Percentiles rank a stretch among this genome's conserved stretches.
phyloP scores from a whole-genome alignment of 2,329 filamentous ascomycete genomes.

The Cercospora sp. region DNA sequence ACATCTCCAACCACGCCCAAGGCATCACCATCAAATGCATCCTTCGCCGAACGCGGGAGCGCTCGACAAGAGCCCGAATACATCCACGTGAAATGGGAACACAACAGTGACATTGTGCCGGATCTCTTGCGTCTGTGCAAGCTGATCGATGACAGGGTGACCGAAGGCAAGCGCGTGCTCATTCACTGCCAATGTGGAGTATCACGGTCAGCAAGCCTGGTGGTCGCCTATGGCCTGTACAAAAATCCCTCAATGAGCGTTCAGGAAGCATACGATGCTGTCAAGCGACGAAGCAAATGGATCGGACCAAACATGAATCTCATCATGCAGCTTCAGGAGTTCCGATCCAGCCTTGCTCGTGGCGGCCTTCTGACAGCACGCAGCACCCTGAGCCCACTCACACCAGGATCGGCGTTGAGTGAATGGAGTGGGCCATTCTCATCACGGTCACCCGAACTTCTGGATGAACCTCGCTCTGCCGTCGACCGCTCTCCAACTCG shows the following conservation, averaged over 20 bases:
- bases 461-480: slow-evolving; percentile 29
- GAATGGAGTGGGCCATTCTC: slow-evolving; percentile 38
- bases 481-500: slow-evolving; percentile 16
- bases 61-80: slow-evolving; percentile 66
- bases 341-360: slow-evolving; percentile 53
- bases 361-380: slow-evolving; percentile 39
- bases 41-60: slow-evolving; percentile 18
- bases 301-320: slow-evolving; percentile 91
- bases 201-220: slow-evolving; percentile 79
- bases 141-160: slow-evolving; percentile 70
- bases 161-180: slow-evolving; percentile 73
- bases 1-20: slow-evolving; percentile 54
- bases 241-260: slow-evolving; percentile 74
- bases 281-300: slow-evolving; percentile 80
- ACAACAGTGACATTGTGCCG: slow-evolving; percentile 80
- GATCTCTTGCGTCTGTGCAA: slow-evolving; percentile 76
- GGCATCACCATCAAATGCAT: slow-evolving; percentile 49
- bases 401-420: slow-evolving; percentile 37
- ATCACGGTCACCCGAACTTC: slow-evolving; percentile 18
- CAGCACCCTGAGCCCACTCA: slow-evolving; percentile 38
- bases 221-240: slow-evolving; percentile 82
- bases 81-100: slow-evolving; percentile 84
- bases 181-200: slow-evolving; percentile 86
- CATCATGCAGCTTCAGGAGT: slow-evolving; percentile 86
- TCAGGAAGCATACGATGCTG: slow-evolving; percentile 79